Conservation (phyloP, 257 asterid species). For the Jaltomata sinuosa region DNA sequence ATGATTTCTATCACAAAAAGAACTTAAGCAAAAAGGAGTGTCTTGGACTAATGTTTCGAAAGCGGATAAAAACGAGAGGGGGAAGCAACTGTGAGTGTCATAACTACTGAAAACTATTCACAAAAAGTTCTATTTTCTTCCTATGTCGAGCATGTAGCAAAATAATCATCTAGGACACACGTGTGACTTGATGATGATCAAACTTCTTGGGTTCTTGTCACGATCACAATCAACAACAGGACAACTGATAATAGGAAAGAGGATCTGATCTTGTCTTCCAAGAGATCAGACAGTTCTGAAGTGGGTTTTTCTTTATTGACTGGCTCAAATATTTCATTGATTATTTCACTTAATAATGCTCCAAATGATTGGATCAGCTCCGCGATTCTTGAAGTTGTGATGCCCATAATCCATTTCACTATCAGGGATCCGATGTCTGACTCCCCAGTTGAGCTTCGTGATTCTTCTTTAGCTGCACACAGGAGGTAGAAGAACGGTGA, state of each 20-base stretch:
- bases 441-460: slow-evolving; percentile 3
- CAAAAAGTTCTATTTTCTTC: neutral
- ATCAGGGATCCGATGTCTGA: slow-evolving; percentile 17
- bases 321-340: slow-evolving; percentile 27
- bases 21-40: too few relatives aligned
- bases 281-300: slow-evolving; percentile 29
- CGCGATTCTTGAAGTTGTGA: slow-evolving; percentile 29
- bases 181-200: neutral
- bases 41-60: neutral
- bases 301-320: slow-evolving; percentile 27
- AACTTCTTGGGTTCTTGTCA: slow-evolving; percentile 22
- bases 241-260: slow-evolving; percentile 42
- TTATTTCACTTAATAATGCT: slow-evolving; percentile 23
- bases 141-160: neutral
- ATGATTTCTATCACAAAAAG: neutral
- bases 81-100: neutral
- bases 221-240: slow-evolving; percentile 37
- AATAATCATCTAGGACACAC: neutral
- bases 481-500: neutral
- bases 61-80: neutral
- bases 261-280: slow-evolving; percentile 48
- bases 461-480: slow-evolving; percentile 21
- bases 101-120: neutral
- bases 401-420: slow-evolving; percentile 29
- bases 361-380: slow-evolving; percentile 31